These are phyloP conservation scores for Beta corolliflora DNA, from an alignment of 179 eudicot species.

Conservation along the genomic window DNA sequence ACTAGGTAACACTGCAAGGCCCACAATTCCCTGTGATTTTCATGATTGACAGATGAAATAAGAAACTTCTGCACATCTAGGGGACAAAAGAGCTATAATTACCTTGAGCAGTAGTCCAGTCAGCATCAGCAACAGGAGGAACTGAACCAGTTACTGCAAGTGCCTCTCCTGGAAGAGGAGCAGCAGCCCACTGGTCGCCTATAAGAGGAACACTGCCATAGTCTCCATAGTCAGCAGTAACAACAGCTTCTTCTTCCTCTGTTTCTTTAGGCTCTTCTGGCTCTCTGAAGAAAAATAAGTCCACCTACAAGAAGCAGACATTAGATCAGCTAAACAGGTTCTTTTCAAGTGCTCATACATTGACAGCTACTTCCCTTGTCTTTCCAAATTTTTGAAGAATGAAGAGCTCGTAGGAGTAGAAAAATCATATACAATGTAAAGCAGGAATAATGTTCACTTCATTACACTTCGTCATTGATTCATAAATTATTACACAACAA, in stretches of 20 bases:
- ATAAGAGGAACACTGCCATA: conserved; percentile 25
- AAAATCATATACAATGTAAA: neutral
- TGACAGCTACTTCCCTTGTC: neutral
- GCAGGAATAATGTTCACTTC: too few relatives aligned
- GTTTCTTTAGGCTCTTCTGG: conserved; percentile 36
- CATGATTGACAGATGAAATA: neutral
- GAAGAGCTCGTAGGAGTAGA: neutral
- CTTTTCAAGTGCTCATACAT: neutral
- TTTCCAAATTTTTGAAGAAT: neutral
- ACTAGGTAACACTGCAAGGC: neutral
- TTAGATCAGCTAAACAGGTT: neutral
- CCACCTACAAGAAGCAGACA: conserved; percentile 28
- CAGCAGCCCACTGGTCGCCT: conserved; percentile 25
- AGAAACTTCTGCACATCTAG: neutral
- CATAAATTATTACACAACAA: too few relatives aligned
- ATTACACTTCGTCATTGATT: too few relatives aligned
- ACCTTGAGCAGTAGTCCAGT: conserved; percentile 21
- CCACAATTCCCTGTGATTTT: neutral
- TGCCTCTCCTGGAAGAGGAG: conserved; percentile 16
- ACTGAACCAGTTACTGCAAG: conserved; percentile 11
- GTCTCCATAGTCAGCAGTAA: conserved; percentile 34
- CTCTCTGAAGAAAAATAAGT: conserved; percentile 40
- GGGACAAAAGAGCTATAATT: neutral
- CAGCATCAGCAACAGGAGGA: conserved; percentile 17
- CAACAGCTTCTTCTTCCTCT: conserved; percentile 32